Evolutionary conservation across 1,284 basidiomycete species (phyloP).

Genomic region (Rhodofomes roseus): DNA sequence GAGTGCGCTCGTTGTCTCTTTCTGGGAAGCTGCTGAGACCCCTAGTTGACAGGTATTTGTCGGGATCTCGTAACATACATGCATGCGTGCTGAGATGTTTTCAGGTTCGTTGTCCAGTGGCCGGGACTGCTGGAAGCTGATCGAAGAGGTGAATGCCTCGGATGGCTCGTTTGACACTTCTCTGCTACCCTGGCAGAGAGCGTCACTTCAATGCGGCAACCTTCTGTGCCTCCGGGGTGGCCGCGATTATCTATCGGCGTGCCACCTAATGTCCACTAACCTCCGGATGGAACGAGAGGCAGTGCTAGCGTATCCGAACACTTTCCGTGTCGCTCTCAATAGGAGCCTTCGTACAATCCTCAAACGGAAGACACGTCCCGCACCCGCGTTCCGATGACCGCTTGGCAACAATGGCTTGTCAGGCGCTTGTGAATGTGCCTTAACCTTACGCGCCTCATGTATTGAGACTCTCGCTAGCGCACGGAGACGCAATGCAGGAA

Average conservation of each 20-base stretch:
- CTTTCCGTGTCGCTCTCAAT: neutral
- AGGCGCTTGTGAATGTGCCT: no score
- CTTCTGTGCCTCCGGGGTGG: neutral
- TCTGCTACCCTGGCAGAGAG: neutral
- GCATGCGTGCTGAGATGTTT: neutral
- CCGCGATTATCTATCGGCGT: neutral
- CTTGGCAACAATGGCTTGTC: neutral
- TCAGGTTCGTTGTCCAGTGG: constrained; percentile 87
- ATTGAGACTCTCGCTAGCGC: neutral
- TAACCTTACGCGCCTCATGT: neutral
- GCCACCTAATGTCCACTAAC: neutral
- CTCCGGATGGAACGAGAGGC: neutral
- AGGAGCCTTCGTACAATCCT: neutral
- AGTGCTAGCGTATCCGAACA: neutral
- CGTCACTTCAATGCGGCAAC: neutral
- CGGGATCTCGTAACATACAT: constrained; percentile 1
- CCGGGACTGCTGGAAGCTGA: constrained; percentile 47
- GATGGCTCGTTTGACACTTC: constrained; percentile 57
- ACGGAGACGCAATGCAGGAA: neutral
- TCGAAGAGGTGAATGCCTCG: constrained; percentile 46
- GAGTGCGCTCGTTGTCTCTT: constrained; percentile 79
- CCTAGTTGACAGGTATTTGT: constrained; percentile 76
- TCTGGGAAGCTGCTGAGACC: constrained; percentile 80
- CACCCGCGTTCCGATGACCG: neutral
- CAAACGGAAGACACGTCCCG: neutral